Evolutionary conservation across 345 rosid species (phyloP).

Genomic region (Abelmoschus esculentus): DNA sequence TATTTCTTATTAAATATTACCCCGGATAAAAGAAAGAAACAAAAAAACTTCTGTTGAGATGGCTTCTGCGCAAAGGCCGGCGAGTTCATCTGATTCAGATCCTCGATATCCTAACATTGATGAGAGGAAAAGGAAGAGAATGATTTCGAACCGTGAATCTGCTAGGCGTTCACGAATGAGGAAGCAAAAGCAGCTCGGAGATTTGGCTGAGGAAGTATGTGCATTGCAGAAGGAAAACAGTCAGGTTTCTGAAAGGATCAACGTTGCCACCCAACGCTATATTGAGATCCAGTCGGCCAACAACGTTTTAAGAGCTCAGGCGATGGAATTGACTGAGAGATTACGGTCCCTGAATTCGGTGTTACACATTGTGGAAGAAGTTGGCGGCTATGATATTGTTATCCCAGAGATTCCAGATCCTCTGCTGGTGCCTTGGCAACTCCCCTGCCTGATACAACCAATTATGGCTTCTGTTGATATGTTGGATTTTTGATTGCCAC

Average conservation of each 20-base stretch:
- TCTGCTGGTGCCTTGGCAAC: constrained; percentile 53
- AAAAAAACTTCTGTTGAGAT: constrained; percentile 10
- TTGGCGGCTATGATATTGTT: constrained; percentile 46
- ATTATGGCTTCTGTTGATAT: constrained; percentile 44
- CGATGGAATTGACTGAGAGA: constrained; percentile 57
- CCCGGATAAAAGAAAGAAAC: background rate
- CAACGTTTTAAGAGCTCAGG: constrained; percentile 58
- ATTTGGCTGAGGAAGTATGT: constrained; percentile 42
- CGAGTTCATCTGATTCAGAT: constrained; percentile 59
- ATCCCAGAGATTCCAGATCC: constrained; percentile 67
- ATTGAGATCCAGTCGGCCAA: constrained; percentile 53
- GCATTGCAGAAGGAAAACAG: constrained; percentile 42
- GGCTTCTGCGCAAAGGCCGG: constrained; percentile 34
- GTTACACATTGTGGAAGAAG: constrained; percentile 51
- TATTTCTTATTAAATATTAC: background rate
- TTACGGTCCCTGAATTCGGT: constrained; percentile 50
- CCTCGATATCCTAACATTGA: constrained; percentile 40
- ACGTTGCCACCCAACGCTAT: constrained; percentile 23
- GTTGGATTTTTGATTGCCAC: constrained; percentile 19
- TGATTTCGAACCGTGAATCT: constrained; percentile 75
- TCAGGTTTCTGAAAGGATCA: constrained; percentile 28
- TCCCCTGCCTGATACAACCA: constrained; percentile 46
- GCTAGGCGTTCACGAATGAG: constrained; percentile 74
- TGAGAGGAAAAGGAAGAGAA: constrained; percentile 81
- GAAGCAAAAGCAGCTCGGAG: constrained; percentile 70